Evolutionary conservation across 208 protist genomes (phyloP).

Genomic region (Crithidia acanthocephali): DNA sequence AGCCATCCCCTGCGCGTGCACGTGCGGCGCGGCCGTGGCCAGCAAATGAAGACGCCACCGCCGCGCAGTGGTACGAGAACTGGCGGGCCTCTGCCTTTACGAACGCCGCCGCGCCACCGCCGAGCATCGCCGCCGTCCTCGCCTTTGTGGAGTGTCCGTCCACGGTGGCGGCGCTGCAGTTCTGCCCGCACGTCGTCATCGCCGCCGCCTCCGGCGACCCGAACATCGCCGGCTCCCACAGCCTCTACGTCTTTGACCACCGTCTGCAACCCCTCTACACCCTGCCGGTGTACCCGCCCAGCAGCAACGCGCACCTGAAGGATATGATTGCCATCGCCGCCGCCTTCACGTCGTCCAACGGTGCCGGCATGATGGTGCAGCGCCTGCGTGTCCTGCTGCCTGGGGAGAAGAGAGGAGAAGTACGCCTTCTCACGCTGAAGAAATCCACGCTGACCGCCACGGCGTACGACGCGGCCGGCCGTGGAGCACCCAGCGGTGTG

Average conservation of each 20-base stretch:
- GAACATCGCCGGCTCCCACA: constrained; percentile 29
- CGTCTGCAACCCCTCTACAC: constrained; percentile 28
- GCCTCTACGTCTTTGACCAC: constrained; percentile 40
- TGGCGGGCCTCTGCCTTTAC: constrained; percentile 31
- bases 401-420: constrained; percentile 40
- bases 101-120: constrained; percentile 7
- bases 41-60: constrained; percentile 23
- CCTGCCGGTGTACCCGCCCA: constrained; percentile 32
- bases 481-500: not conserved
- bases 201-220: constrained; percentile 38
- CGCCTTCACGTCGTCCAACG: constrained; percentile 28
- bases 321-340: constrained; percentile 50
- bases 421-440: constrained; percentile 52
- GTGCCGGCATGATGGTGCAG: constrained; percentile 30
- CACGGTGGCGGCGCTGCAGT: constrained; percentile 30
- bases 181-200: constrained; percentile 36
- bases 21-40: constrained; percentile 16
- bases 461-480: constrained; percentile 1
- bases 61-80: constrained; percentile 22
- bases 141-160: constrained; percentile 31
- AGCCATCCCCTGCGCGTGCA: too few relatives aligned
- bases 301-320: constrained; percentile 34
- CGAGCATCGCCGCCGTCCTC: constrained; percentile 14
- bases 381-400: constrained; percentile 53
- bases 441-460: constrained; percentile 20